phyloP scores from a whole-genome alignment of 208 protist species.

The Acanthamoeba rhysodes region DNA sequence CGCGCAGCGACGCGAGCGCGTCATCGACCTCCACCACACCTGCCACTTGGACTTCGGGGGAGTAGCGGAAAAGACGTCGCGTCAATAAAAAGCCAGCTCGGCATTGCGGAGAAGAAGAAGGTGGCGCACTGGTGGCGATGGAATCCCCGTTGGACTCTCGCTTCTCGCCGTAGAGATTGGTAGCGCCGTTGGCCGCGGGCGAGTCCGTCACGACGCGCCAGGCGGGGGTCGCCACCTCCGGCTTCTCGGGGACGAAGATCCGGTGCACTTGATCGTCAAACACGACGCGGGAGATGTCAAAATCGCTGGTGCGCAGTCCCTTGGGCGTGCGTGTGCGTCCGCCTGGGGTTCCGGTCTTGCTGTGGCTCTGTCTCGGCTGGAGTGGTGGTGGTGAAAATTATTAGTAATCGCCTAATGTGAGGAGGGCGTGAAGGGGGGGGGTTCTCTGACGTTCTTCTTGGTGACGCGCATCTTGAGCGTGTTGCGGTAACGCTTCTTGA shows the following conservation, averaged over 20 bases:
- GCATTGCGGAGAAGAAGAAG: not conserved
- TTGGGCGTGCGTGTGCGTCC: conserved; percentile 10
- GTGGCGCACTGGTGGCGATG: not conserved
- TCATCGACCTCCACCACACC: conserved; percentile 21
- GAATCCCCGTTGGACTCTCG: conserved; percentile 9
- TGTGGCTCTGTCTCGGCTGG: not conserved
- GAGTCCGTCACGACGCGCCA: conserved; percentile 26
- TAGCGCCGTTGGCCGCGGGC: not conserved
- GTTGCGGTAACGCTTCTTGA: conserved; percentile 46
- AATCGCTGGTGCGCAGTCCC: conserved; percentile 61
- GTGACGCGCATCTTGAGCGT: conserved; percentile 61
- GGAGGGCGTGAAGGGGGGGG: not conserved
- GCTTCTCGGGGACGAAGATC: conserved; percentile 58
- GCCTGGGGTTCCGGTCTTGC: conserved; percentile 29
- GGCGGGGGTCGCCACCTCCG: not conserved
- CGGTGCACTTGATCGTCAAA: conserved; percentile 60
- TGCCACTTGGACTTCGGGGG: not conserved
- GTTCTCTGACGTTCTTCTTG: not conserved
- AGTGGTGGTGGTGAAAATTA: not conserved
- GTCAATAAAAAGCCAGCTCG: not conserved
- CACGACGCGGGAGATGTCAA: conserved; percentile 46
- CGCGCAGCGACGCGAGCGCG: not conserved
- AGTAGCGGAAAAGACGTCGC: not conserved
- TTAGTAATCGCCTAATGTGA: not conserved
- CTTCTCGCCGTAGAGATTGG: not conserved